Percentiles rank a stretch among this genome's conserved stretches.
Evolutionary conservation across 2,329 filamentous ascomycete species (phyloP).

Genomic region (Aspergillus piperis): DNA sequence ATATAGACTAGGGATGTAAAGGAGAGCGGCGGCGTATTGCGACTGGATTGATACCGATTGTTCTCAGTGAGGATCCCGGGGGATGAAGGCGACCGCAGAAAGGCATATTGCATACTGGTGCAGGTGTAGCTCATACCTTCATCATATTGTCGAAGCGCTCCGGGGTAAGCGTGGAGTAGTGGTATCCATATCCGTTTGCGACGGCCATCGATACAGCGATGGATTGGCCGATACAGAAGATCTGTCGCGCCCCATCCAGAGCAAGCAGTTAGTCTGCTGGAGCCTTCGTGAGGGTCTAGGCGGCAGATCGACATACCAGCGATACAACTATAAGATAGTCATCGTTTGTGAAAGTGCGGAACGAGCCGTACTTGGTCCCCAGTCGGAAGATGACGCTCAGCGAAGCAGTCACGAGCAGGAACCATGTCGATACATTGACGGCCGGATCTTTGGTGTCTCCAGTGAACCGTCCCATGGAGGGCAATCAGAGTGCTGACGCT

Average conservation of each 20-base stretch:
- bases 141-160: constrained; percentile 20
- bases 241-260: not conserved
- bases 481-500: not conserved
- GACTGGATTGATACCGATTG: constrained; percentile 10
- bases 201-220: constrained; percentile 23
- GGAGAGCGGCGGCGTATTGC: constrained; percentile 23
- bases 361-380: constrained; percentile 25
- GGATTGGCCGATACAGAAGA: constrained; percentile 22
- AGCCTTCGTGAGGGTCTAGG: not conserved
- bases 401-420: constrained; percentile 23
- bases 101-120: not conserved
- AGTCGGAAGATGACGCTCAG: constrained; percentile 25
- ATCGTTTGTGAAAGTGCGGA: constrained; percentile 23
- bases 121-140: constrained; percentile 21
- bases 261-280: not conserved
- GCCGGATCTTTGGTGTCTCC: constrained; percentile 24
- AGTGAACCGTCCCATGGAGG: constrained; percentile 23
- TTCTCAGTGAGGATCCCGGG: constrained; percentile 6
- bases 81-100: too few species aligned
- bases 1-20: constrained; percentile 24
- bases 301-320: constrained; percentile 11
- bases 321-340: constrained; percentile 24
- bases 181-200: constrained; percentile 26
- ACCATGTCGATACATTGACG: constrained; percentile 25
- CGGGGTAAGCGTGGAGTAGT: constrained; percentile 14